Percentiles rank a stretch among this genome's conserved stretches.
These are phyloP conservation scores for Schizopora paradoxa DNA, from an alignment of 1,284 basidiomycete species.

Conservation along the genomic window DNA sequence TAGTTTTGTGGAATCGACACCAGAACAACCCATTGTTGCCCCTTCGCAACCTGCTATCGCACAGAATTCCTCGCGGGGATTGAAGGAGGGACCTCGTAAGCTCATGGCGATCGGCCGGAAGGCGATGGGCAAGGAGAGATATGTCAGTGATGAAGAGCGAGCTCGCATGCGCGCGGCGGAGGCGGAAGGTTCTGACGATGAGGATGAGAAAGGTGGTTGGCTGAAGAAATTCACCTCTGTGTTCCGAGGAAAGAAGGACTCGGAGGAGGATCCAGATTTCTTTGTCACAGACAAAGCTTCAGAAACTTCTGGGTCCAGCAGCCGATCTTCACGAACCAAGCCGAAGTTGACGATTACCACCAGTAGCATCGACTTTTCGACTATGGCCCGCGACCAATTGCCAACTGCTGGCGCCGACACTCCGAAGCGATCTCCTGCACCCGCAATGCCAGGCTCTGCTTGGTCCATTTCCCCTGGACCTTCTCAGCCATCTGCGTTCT, in stretches of 20 bases:
- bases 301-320: neutral
- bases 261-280: neutral
- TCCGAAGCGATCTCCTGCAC: conserved; percentile 18
- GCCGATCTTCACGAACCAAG: neutral
- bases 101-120: conserved; percentile 41
- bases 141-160: conserved; percentile 26
- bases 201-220: conserved; percentile 28
- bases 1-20: conserved; percentile 36
- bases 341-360: conserved; percentile 16
- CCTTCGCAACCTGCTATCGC: conserved; percentile 16
- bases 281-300: neutral
- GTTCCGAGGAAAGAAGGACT: conserved; percentile 8
- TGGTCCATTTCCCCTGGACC: conserved; percentile 39
- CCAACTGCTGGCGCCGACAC: conserved; percentile 28
- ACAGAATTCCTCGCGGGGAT: too few species aligned
- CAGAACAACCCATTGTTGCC: conserved; percentile 23
- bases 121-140: conserved; percentile 29
- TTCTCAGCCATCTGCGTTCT: conserved; percentile 33
- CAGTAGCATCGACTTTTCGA: conserved; percentile 21
- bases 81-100: conserved; percentile 31
- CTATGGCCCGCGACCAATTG: conserved; percentile 24
- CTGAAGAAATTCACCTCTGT: conserved; percentile 17
- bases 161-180: conserved; percentile 11
- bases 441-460: conserved; percentile 28
- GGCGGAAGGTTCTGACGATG: conserved; percentile 16